phyloP scores from a whole-genome alignment of 2,329 filamentous ascomycete genomes.

The Aspergillaceae sp. region DNA sequence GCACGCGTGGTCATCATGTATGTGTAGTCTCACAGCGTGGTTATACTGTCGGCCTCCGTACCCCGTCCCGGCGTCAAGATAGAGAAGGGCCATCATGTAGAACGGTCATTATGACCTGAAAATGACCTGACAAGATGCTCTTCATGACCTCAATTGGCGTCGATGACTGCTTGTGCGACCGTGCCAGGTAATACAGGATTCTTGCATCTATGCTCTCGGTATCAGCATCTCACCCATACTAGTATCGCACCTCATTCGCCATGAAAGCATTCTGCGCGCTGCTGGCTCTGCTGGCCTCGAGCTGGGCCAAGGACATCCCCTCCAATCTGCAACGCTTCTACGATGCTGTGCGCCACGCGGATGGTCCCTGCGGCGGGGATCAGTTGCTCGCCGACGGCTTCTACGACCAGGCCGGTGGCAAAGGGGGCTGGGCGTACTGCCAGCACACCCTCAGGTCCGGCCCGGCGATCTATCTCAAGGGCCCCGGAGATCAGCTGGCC shows the following conservation, averaged over 20 bases:
- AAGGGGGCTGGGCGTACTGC: constrained; percentile 8
- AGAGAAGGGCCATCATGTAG: too few species aligned
- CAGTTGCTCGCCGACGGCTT: constrained; percentile 6
- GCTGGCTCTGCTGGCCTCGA: not conserved
- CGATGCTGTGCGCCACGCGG: constrained; percentile 4
- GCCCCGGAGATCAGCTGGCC: constrained; percentile 1
- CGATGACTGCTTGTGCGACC: too few species aligned
- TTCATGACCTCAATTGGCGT: too few species aligned
- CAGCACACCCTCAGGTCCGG: constrained; percentile 1
- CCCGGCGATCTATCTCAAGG: constrained; percentile 6
- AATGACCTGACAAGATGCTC: too few species aligned
- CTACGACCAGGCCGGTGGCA: constrained; percentile 6
- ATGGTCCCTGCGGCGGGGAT: constrained; percentile 3
- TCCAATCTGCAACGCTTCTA: constrained; percentile 9
- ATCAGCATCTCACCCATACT: not conserved
- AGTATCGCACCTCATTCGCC: not conserved
- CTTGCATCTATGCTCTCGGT: not conserved
- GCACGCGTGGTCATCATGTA: too few species aligned
- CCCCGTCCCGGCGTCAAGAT: too few species aligned
- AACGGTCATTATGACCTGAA: too few species aligned
- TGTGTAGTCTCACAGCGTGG: too few species aligned
- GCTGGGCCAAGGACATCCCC: constrained; percentile 5
- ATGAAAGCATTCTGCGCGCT: not conserved
- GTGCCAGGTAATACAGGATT: too few species aligned
- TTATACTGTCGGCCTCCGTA: too few species aligned